Evolutionary conservation across 2,329 filamentous ascomycete species (phyloP).

Genomic region (Coccinonectria pachysandricola): DNA sequence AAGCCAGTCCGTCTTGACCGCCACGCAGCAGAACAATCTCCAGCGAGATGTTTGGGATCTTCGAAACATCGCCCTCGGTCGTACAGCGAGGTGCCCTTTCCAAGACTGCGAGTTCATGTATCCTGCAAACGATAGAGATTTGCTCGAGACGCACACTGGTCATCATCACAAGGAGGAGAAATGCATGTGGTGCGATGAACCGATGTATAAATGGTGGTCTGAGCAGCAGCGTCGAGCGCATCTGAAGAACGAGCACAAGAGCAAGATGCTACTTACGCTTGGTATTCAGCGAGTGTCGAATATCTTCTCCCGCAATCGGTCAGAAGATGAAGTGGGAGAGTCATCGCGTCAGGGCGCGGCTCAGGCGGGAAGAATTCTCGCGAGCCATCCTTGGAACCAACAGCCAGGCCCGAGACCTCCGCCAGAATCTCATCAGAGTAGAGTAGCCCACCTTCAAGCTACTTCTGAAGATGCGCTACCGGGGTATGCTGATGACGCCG

Average conservation of each 20-base stretch:
- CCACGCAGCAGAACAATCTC: constrained; percentile 28
- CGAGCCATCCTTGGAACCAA: too few relatives aligned
- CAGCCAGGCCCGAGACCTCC: too few relatives aligned
- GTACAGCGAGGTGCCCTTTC: constrained; percentile 29
- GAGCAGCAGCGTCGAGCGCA: constrained; percentile 18
- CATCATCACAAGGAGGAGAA: constrained; percentile 23
- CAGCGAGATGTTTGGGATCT: constrained; percentile 10
- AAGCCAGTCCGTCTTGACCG: constrained; percentile 29
- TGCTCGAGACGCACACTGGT: constrained; percentile 26
- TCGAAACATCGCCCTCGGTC: constrained; percentile 11
- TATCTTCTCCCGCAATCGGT: too few relatives aligned
- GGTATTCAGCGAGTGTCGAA: too few relatives aligned
- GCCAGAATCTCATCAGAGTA: too few relatives aligned
- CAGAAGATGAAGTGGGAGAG: too few relatives aligned
- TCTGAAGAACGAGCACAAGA: constrained; percentile 19
- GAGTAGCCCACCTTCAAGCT: too few relatives aligned
- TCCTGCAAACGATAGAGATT: constrained; percentile 16
- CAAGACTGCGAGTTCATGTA: constrained; percentile 26
- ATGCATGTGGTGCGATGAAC: constrained; percentile 27
- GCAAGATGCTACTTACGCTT: too few relatives aligned
- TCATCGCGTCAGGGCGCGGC: too few relatives aligned
- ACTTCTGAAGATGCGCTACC: too few relatives aligned
- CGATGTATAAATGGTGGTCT: constrained; percentile 21
- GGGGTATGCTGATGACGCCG: too few relatives aligned
- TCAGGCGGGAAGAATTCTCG: too few relatives aligned